phyloP scores from a whole-genome alignment of 2,329 filamentous ascomycete species.

The Amphichorda felina region DNA sequence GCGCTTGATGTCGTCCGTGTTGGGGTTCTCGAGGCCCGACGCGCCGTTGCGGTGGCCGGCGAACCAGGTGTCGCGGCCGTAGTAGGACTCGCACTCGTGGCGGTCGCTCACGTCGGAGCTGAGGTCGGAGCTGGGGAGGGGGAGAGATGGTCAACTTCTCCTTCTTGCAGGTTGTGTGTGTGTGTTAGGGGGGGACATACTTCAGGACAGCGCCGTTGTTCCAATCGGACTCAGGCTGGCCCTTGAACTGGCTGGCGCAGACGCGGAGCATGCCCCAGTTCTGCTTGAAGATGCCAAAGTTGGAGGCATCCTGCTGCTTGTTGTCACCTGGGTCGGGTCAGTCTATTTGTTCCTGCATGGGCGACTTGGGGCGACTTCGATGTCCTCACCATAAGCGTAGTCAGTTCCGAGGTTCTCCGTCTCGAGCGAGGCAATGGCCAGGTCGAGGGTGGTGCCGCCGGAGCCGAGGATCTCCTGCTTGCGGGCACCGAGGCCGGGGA shows the following conservation, averaged over 20 bases:
- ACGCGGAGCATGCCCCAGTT: conserved; percentile 16
- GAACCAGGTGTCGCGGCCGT: conserved; percentile 7
- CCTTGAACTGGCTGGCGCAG: conserved; percentile 12
- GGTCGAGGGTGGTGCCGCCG: conserved; percentile 14
- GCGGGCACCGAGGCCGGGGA: conserved; percentile 11
- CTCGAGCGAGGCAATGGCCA: conserved; percentile 19
- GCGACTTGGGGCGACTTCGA: too few relatives aligned
- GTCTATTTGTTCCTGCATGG: conserved; percentile 3
- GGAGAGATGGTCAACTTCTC: too few relatives aligned
- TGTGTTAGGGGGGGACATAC: too few relatives aligned
- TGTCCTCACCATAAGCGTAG: conserved; percentile 10
- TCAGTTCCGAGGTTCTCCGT: conserved; percentile 12
- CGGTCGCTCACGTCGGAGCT: conserved; percentile 6
- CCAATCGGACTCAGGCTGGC: conserved; percentile 9
- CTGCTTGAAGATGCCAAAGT: conserved; percentile 19
- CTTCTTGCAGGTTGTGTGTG: too few relatives aligned
- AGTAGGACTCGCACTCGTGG: conserved; percentile 8
- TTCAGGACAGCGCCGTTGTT: conserved; percentile 14
- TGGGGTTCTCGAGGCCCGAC: conserved; percentile 6
- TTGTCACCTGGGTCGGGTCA: conserved; percentile 11
- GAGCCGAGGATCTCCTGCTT: conserved; percentile 12
- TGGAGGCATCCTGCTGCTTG: conserved; percentile 14
- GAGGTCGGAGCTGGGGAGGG: conserved; percentile 4
- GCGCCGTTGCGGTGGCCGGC: conserved; percentile 8
- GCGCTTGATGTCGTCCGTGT: conserved; percentile 5